Percentiles rank a stretch among this genome's conserved stretches.
Evolutionary conservation across 2,329 filamentous ascomycete species (phyloP).

Genomic region (Tolypocladium pustulatum): DNA sequence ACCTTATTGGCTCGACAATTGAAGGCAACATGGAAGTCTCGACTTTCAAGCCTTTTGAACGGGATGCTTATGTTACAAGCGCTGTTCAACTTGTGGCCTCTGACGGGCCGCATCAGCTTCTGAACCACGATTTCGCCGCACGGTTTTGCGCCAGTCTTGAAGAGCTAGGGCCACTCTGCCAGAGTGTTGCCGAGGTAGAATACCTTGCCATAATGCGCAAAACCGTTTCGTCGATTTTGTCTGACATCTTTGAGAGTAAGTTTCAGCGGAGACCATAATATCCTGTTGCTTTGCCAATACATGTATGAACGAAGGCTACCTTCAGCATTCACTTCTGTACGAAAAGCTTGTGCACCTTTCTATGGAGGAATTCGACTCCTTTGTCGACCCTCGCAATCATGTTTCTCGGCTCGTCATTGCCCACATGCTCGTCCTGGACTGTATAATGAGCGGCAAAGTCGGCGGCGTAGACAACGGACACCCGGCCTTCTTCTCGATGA

Average conservation of each 20-base stretch:
- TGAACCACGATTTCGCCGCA: conserved; percentile 10
- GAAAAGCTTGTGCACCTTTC: conserved; percentile 14
- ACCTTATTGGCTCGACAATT: conserved; percentile 13
- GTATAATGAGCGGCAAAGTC: conserved; percentile 15
- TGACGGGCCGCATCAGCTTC: conserved; percentile 2
- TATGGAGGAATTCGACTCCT: conserved; percentile 19
- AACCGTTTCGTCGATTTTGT: conserved; percentile 13
- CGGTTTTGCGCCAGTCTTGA: conserved; percentile 18
- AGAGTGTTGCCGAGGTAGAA: conserved; percentile 17
- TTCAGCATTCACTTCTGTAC: conserved; percentile 17
- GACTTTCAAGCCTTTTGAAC: conserved; percentile 14
- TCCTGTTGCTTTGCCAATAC: not conserved
- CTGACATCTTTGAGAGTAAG: conserved; percentile 17
- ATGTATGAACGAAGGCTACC: conserved; percentile 11
- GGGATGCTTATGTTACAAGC: conserved; percentile 16
- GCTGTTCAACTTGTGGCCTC: conserved; percentile 11
- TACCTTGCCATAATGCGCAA: conserved; percentile 20
- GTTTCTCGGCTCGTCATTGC: conserved; percentile 23
- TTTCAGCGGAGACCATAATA: not conserved
- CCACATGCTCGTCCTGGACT: conserved; percentile 24
- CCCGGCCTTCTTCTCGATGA: not conserved
- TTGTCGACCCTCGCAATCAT: conserved; percentile 19
- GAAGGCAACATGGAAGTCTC: conserved; percentile 9
- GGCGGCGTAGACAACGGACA: conserved; percentile 4
- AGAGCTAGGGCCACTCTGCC: conserved; percentile 18